Evolutionary conservation across 805 yeast genomes (phyloP).

Genomic region (Suhomyces tanzawaensis): DNA sequence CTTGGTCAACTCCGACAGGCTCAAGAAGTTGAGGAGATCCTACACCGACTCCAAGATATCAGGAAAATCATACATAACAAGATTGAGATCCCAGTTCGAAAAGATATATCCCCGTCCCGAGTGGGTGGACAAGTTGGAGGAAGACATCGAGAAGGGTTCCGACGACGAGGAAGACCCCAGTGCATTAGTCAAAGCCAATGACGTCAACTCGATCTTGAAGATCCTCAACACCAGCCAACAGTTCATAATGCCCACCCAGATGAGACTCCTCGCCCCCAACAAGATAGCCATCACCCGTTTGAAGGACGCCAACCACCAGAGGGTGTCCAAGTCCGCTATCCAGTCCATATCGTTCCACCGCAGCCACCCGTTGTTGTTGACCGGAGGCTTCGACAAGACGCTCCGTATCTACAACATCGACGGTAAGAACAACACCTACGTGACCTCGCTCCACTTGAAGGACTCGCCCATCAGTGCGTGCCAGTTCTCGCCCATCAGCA

Average conservation of each 20-base stretch:
- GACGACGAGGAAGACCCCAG: constrained; percentile 21
- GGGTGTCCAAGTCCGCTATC: constrained; percentile 73
- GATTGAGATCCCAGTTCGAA: constrained; percentile 71
- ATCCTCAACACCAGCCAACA: constrained; percentile 33
- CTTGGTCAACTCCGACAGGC: constrained; percentile 53
- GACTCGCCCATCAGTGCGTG: constrained; percentile 82
- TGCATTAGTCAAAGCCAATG: constrained; percentile 10
- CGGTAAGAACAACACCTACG: constrained; percentile 77
- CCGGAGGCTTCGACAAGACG: constrained; percentile 92
- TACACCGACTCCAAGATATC: constrained; percentile 51
- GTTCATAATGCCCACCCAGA: constrained; percentile 41
- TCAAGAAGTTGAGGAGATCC: constrained; percentile 67
- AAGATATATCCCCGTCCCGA: constrained; percentile 78
- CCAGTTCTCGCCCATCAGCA: constrained; percentile 46
- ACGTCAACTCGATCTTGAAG: constrained; percentile 30
- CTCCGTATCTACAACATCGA: constrained; percentile 86
- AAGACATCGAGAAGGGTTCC: constrained; percentile 31
- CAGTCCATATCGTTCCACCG: constrained; percentile 86
- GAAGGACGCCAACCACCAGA: constrained; percentile 78
- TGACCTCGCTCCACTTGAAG: constrained; percentile 75
- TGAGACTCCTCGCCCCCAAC: constrained; percentile 64
- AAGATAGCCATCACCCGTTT: constrained; percentile 75
- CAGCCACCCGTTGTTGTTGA: constrained; percentile 72
- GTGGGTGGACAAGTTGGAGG: constrained; percentile 58
- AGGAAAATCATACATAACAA: constrained; percentile 58